Conservation (phyloP, 2,329 filamentous ascomycete genomes). For the Magnaporthiopsis rhizophila region DNA sequence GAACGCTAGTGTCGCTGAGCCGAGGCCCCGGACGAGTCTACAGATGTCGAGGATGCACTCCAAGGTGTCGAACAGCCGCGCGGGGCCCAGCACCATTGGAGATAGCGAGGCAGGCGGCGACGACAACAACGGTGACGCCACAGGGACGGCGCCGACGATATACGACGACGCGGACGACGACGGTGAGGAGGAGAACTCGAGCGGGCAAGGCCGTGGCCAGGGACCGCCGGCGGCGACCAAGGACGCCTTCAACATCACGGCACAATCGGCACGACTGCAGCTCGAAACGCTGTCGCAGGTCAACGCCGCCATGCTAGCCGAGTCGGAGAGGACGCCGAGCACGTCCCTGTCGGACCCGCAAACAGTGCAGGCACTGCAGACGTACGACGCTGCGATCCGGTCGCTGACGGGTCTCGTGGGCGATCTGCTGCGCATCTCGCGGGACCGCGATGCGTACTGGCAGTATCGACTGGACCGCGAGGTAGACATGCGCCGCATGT, state of each 20-base stretch:
- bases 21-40: conserved; percentile 30
- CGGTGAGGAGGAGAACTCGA: conserved; percentile 69
- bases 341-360: conserved; percentile 69
- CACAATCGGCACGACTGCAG: conserved; percentile 87
- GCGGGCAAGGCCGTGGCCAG: conserved; percentile 51
- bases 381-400: conserved; percentile 83
- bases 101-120: conserved; percentile 47
- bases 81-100: conserved; percentile 32
- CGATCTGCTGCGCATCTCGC: conserved; percentile 83
- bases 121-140: conserved; percentile 37
- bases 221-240: conserved; percentile 70
- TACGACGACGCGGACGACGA: conserved; percentile 49
- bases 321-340: conserved; percentile 61
- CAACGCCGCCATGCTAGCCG: conserved; percentile 68
- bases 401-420: conserved; percentile 79
- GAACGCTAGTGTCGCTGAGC: conserved; percentile 41
- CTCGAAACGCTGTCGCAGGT: conserved; percentile 85
- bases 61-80: conserved; percentile 24
- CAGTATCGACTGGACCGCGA: conserved; percentile 90
- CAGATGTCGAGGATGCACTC: conserved; percentile 37
- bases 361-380: conserved; percentile 67
- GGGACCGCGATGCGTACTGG: conserved; percentile 94
- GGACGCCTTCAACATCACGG: conserved; percentile 94
- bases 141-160: conserved; percentile 12
- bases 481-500: conserved; percentile 85